Base-by-base conservation (phyloP, 139 green algal genomes). In the Helicosporidium sp. region DNA sequence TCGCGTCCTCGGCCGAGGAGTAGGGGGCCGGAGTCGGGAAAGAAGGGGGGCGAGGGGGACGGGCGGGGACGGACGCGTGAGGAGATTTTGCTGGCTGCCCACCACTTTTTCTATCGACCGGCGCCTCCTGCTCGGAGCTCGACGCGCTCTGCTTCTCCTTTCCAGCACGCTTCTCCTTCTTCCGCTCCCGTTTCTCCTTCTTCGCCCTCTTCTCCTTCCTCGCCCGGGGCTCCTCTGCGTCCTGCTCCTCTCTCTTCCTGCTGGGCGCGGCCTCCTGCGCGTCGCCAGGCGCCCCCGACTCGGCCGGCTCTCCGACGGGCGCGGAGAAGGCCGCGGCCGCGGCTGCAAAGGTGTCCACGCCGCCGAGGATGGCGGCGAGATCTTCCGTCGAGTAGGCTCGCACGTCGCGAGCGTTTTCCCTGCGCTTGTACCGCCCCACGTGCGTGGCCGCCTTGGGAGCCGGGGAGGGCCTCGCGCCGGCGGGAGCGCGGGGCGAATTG, bases 341-440 rank as follows among this genome's bases (percentile, higher is more conserved):
- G 1, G 60, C 61, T 13, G 58, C 51, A 54, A 62, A 69, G 29
- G 53, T 46, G 31, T 65, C 62, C 31, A 37, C 31, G 2, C 26
- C 50, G 0, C 80, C 80, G 6, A 91, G 45, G 40, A 91, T 90
- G 28, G 80, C 80, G 0, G 78, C 79, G 20, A 91, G 46, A 48
- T 89, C 79, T 16, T 42, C 54, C 0, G 67, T 44, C 2, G 72
- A 82, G 68, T 91, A 91, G 25, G 52, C 50, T 25, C 70, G 62
- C 2, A 84, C 80, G 28, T 68, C 60, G 61, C 88, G 88, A 23
- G 64, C 64, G 3, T 43, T 36, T 41, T 85, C 72, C 16, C 75
- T 57, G 20, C 65, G 71, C 15, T 65, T 46, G 59, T 81, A 90
- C 12, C 78, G 70, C 0, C 73, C 76, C 3, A 73, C 33, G 37